phyloP scores from a whole-genome alignment of 495 filamentous ascomycete species.

The Parathielavia appendiculata region DNA sequence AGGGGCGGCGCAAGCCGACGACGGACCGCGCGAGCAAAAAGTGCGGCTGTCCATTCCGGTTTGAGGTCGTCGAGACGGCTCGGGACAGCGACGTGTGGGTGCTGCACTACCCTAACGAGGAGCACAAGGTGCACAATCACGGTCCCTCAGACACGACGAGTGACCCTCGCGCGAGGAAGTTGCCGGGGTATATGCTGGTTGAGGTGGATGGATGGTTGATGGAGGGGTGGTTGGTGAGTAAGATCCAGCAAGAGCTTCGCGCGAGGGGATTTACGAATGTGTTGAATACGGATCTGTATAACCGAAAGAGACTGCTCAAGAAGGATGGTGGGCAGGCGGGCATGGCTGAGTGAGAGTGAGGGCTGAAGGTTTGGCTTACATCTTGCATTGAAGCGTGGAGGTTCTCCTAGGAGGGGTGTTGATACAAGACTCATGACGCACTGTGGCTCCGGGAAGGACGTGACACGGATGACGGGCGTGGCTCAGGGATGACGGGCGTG shows the following conservation, averaged over 20 bases:
- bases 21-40: slow-evolving; percentile 36
- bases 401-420: too few relatives aligned
- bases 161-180: slow-evolving; percentile 32
- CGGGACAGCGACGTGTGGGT: slow-evolving; percentile 32
- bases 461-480: too few relatives aligned
- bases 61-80: slow-evolving; percentile 35
- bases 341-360: background rate
- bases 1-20: slow-evolving; percentile 34
- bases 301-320: slow-evolving; percentile 34
- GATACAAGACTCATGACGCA: too few relatives aligned
- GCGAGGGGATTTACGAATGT: slow-evolving; percentile 32
- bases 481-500: too few relatives aligned
- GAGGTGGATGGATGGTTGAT: slow-evolving; percentile 35
- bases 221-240: slow-evolving; percentile 34
- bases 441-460: too few relatives aligned
- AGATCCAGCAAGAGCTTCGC: slow-evolving; percentile 36
- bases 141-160: slow-evolving; percentile 31
- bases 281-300: slow-evolving; percentile 36
- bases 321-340: slow-evolving; percentile 22
- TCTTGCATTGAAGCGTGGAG: background rate
- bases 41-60: slow-evolving; percentile 36
- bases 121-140: slow-evolving; percentile 38
- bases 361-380: background rate
- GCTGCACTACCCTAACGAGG: slow-evolving; percentile 36
- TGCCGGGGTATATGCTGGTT: slow-evolving; percentile 26